Base-by-base conservation (phyloP, 768 basidiomycete species). In the Podaxis rugospora region DNA sequence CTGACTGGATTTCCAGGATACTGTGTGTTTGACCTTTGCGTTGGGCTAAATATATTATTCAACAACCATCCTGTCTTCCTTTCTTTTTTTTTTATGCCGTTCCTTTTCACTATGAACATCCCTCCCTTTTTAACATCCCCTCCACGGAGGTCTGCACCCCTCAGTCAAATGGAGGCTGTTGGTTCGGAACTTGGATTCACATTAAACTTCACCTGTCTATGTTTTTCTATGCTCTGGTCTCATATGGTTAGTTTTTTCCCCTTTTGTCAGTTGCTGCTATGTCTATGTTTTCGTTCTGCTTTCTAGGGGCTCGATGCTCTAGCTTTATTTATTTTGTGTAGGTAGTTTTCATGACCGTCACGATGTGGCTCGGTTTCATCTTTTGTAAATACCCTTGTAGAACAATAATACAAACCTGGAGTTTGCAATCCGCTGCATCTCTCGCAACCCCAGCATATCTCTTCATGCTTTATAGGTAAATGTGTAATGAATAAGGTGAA, bases 361-460 rank as follows among this genome's bases (percentile, higher is more conserved):
- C 32, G 32, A 32, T 32, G 2, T 32, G 32, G 32, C 9, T 44
- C 11, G 18, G 25, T 58, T 18, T 50, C 14, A 42, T 44, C 13
- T 44, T 6, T 6, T 44, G 21, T 56, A 35, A 23, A 5, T 57
- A 28, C 11, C 21, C 6, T 18, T 57, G 56, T 57, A 57, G 6
- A 37, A 57, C 28, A 21, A 36, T 21, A 25, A 32, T 52, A 51
- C 36, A 51, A 52, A 59, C 50, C 51, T 59, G 57, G 57, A 51
- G 57, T 59, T 51, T 39, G 35, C 16, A 44, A 1, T 16, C 16
- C 39, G 11, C 16, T n/a, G 16, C 11, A 40, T 13, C 39, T 14
- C 11, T n/a, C 39, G 16, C 11, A 40, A 4, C 39, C 39, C 39
- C 13, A 1, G 39, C 14, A 6, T 16, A n/a, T 2, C 11, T 16